Evolutionary conservation across 805 yeast genomes (phyloP), one percentile per base, ranked within the genome.

Genomic region (Wickerhamomyces ciferrii): DNA sequence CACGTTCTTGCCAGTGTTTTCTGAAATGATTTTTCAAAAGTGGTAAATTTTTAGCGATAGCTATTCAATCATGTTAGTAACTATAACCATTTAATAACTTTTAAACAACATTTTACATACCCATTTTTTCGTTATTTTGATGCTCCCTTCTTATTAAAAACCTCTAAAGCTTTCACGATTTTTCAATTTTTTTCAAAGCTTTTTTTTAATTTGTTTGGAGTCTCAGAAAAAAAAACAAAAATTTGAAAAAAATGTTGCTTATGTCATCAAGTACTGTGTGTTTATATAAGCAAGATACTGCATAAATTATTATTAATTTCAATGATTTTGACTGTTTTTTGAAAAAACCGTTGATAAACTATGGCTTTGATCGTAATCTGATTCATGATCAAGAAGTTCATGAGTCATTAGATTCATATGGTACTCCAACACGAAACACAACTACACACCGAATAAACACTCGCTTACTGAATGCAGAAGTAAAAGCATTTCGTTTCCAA

Each of bases 1-100:
- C 99, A 72, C 98, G 88, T 78, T 89, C 96, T 81, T 94, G 98
- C 99, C 99, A 94, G 96, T 92, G 92, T 88, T 92, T 92, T 84
- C 97, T 87, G 96, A 92, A 92, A 83, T 94, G 99, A 86, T 92
- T 92, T 86, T 88, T 89, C 84, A 88, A 87, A 81, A 92, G 81
- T 83, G 98, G 96, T 81, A 90, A 84, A 82, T 92, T 92, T 91
- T 94, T 92, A 67, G 94, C 78, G 84, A 94, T 90, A 78, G 98
- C 99, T 91, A 75, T 41, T 31, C 17, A 3, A 13, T 9, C 10
- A 40, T 58, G 59, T 60, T 51, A 44, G 48, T 48, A 58, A 60
- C 19, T 18, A 3, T 7, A 20, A 11, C 17, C 14, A 4, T 4
- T 21, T 11, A 3, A 20, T 37, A 20, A 20, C 17, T 20, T 19